A percentile compares a stretch with the other conserved stretches of the same genome.
Evolutionary conservation across 2,329 filamentous ascomycete genomes (phyloP).

Genomic region (Epichloe festucae): DNA sequence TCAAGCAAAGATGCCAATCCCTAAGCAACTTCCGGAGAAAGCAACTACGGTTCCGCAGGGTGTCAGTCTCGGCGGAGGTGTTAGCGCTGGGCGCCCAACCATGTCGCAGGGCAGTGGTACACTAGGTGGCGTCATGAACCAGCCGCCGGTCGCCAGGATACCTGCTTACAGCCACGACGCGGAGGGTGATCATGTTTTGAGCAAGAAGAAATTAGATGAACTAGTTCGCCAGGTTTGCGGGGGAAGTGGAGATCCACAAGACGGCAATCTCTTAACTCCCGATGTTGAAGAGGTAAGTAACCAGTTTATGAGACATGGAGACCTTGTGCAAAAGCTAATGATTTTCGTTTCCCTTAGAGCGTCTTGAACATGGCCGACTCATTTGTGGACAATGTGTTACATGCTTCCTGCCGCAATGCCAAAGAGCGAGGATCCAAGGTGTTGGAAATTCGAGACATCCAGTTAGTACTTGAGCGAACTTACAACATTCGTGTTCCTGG

Average conservation of each 20-base stretch:
- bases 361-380: conserved; percentile 83
- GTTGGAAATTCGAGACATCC: conserved; percentile 77
- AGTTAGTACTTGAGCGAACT: conserved; percentile 69
- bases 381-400: conserved; percentile 85
- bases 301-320: not conserved
- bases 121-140: conserved; percentile 70
- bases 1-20: conserved; percentile 64
- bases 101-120: conserved; percentile 65
- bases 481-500: conserved; percentile 91
- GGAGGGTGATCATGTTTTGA: conserved; percentile 85
- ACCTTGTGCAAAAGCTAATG: conserved; percentile 9
- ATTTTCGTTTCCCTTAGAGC: conserved; percentile 38
- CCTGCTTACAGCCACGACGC: conserved; percentile 80
- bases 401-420: conserved; percentile 76
- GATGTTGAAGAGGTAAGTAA: conserved; percentile 83
- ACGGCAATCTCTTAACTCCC: conserved; percentile 67
- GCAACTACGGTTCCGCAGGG: conserved; percentile 59
- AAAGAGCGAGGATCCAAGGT: conserved; percentile 86
- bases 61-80: conserved; percentile 53
- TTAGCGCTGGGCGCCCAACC: conserved; percentile 62
- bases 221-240: conserved; percentile 89
- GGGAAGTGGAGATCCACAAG: conserved; percentile 56
- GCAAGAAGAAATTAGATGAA: conserved; percentile 95
- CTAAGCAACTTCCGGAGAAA: conserved; percentile 59
- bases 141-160: conserved; percentile 71